phyloP scores from a whole-genome alignment of 75 land plant species.

The Cryptomeria japonica region DNA sequence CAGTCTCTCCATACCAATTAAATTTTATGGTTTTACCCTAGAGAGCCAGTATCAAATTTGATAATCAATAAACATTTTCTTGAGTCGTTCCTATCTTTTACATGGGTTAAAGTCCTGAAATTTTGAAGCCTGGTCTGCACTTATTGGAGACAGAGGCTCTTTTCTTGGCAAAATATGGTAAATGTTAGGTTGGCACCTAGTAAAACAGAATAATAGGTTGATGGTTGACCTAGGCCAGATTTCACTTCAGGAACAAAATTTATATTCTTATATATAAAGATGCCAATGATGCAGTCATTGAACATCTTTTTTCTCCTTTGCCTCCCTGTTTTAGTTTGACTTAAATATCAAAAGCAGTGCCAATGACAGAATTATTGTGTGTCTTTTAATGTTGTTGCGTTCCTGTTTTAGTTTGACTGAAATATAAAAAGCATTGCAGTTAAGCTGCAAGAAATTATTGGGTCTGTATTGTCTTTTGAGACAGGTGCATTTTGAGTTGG shows the following conservation, averaged over 20 bases:
- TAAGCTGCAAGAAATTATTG: neutral
- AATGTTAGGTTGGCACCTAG: neutral
- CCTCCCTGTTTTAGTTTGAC: neutral
- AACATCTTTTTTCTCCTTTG: neutral
- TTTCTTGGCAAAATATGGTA: neutral
- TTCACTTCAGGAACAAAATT: neutral
- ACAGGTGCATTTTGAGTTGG: neutral
- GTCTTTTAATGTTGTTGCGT: neutral
- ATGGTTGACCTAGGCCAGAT: neutral
- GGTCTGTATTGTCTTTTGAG: neutral
- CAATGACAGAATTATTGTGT: neutral
- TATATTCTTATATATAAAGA: neutral
- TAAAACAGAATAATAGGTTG: neutral
- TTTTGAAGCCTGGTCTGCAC: neutral
- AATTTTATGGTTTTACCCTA: too few species aligned
- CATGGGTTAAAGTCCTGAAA: neutral
- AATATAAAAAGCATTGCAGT: neutral
- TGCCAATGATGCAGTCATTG: neutral
- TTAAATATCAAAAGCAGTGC: neutral
- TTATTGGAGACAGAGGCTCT: neutral
- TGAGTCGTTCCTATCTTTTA: neutral
- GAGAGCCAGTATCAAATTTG: neutral
- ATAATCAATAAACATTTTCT: neutral
- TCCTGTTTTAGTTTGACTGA: neutral
- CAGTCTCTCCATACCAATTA: too few species aligned